A percentile compares a stretch with the other conserved stretches of the same genome.
phyloP scores from a whole-genome alignment of 306 rosid species.

The Cyamopsis tetragonoloba region DNA sequence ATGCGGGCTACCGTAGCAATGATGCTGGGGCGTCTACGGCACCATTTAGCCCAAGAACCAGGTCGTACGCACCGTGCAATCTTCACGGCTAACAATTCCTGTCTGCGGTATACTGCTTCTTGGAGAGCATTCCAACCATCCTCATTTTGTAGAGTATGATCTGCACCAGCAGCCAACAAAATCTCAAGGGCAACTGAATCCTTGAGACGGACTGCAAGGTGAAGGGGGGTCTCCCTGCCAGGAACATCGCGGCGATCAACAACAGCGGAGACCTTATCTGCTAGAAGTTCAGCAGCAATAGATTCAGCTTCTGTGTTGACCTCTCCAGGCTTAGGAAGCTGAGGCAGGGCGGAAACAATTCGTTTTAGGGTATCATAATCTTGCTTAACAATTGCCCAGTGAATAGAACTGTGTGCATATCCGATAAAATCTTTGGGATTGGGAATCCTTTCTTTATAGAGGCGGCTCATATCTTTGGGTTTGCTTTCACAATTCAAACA shows the following conservation, averaged over 20 bases:
- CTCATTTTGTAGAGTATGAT: conserved; percentile 96
- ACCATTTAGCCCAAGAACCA: conserved; percentile 99
- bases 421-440: conserved; percentile 67
- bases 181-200: conserved; percentile 82
- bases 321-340: conserved; percentile 80
- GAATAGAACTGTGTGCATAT: conserved; percentile 86
- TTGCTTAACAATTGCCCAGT: conserved; percentile 73
- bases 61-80: conserved; percentile 92
- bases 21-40: conserved; percentile 95
- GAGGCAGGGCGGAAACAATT: conserved; percentile 63
- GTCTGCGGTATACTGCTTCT: conserved; percentile 93
- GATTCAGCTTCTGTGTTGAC: conserved; percentile 76
- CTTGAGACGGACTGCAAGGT: conserved; percentile 89
- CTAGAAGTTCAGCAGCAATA: conserved; percentile 71
- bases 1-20: conserved; percentile 86
- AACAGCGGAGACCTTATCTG: conserved; percentile 69
- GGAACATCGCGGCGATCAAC: conserved; percentile 93
- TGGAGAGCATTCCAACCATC: conserved; percentile 99
- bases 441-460: no score
- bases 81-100: conserved; percentile 87
- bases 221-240: conserved; percentile 97
- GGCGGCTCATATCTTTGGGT: conserved; percentile 29
- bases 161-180: conserved; percentile 96
- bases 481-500: not conserved
- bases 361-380: conserved; percentile 67